Conservation (phyloP, 352 stramenopile genomes). For the Pythium rhizo-oryzae region DNA sequence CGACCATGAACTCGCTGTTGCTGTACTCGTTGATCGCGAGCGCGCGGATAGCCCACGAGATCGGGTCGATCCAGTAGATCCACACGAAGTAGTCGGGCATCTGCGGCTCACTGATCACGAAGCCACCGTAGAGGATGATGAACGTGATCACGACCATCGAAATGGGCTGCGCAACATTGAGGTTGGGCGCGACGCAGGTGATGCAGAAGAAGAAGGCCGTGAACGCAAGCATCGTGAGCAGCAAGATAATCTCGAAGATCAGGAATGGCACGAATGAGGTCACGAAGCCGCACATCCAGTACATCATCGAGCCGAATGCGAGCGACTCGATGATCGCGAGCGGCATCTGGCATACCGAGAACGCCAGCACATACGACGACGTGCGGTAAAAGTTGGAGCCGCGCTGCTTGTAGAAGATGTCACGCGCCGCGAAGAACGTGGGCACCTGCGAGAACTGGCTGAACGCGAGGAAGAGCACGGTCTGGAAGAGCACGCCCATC, state of each 20-base stretch:
- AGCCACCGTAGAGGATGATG: constrained; percentile 43
- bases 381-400: constrained; percentile 66
- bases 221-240: constrained; percentile 43
- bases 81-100: constrained; percentile 35
- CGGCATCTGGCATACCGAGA: constrained; percentile 29
- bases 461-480: constrained; percentile 5
- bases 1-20: constrained; percentile 18
- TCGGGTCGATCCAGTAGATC: constrained; percentile 52
- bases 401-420: constrained; percentile 71
- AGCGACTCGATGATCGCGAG: constrained; percentile 50
- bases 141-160: constrained; percentile 34
- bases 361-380: constrained; percentile 52
- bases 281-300: constrained; percentile 70
- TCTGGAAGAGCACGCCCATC: constrained; percentile 41
- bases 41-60: constrained; percentile 37
- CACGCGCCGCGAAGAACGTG: constrained; percentile 47
- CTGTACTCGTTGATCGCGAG: constrained; percentile 36
- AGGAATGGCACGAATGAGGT: constrained; percentile 43
- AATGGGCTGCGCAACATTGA: constrained; percentile 37
- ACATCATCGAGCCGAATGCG: constrained; percentile 78
- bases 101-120: constrained; percentile 36
- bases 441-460: constrained; percentile 55
- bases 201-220: constrained; percentile 41
- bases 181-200: constrained; percentile 28
- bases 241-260: constrained; percentile 57